Evolutionary conservation across 2,329 filamentous ascomycete species (phyloP).

Genomic region (Corinectria fuckeliana): DNA sequence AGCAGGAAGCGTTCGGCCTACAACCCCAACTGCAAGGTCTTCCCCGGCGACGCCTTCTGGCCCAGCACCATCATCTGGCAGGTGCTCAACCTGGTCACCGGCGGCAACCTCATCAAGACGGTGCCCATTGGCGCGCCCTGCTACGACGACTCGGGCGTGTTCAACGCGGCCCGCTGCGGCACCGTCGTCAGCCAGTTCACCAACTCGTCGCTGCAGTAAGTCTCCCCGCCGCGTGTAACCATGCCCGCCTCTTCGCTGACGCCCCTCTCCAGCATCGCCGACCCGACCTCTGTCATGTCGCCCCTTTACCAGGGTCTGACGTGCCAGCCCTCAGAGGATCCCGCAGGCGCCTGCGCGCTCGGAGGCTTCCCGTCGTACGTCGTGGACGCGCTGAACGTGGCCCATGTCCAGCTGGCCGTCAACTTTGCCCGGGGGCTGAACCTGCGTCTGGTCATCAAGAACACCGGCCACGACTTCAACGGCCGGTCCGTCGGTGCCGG

Average conservation of each 20-base stretch:
- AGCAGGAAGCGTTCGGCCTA: background rate
- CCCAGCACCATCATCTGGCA: slow-evolving; percentile 40
- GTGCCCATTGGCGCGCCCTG: slow-evolving; percentile 43
- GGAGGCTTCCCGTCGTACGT: slow-evolving; percentile 53
- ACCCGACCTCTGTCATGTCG: slow-evolving; percentile 51
- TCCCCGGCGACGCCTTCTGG: slow-evolving; percentile 43
- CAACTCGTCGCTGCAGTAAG: slow-evolving; percentile 34
- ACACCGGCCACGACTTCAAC: slow-evolving; percentile 58
- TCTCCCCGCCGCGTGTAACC: background rate
- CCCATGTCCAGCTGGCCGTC: slow-evolving; percentile 53
- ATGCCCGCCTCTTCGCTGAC: slow-evolving; percentile 14
- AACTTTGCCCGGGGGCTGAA: slow-evolving; percentile 54
- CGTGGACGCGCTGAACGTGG: slow-evolving; percentile 49
- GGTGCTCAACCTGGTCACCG: slow-evolving; percentile 44
- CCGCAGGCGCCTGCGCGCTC: slow-evolving; percentile 40
- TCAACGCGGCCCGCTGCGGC: slow-evolving; percentile 37
- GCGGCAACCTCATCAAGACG: slow-evolving; percentile 42
- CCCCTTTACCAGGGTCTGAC: slow-evolving; percentile 49
- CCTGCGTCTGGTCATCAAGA: slow-evolving; percentile 53
- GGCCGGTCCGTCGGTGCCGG: slow-evolving; percentile 65
- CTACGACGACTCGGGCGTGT: slow-evolving; percentile 36
- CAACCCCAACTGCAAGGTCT: slow-evolving; percentile 40
- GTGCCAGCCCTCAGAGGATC: slow-evolving; percentile 40
- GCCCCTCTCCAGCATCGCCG: slow-evolving; percentile 33
- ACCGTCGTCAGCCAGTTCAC: slow-evolving; percentile 39